Base-by-base conservation (phyloP, 2,329 filamentous ascomycete genomes). In the Arachnopeziza araneosa region DNA sequence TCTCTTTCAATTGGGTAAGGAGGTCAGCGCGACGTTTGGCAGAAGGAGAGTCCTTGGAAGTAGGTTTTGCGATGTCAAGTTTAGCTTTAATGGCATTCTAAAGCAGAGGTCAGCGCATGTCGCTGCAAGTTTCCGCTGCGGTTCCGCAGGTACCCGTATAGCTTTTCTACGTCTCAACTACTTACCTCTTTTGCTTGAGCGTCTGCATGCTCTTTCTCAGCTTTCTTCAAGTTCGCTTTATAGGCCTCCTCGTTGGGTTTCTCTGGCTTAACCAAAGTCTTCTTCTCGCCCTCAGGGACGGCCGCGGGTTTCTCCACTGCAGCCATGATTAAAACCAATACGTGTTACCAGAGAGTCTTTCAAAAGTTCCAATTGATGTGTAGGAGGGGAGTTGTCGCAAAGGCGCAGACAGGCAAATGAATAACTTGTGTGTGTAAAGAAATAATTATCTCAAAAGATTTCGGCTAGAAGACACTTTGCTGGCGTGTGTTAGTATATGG, bases 21-120 rank as follows among this genome's bases (percentile, higher is more conserved):
- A 98, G 86, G 75, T 96, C 91, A 75, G 91, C 84, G 72, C 92
- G 90, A 73, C 87, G 90, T 81, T 96, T 91, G 71, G 86, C 87
- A 63, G 83, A 80, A 17, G 93, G 91, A 36, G 85, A 91, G 72
- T 90, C 90, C 76, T 91, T 86, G 73, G 93, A 91, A 78, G 90
- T 89, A 54, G 91, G 90, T 71, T 87, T 83, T 62, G 90, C 90
- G 66, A 87, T 80, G 60, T 97, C 92, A 73, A 98, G 85, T 80
- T 97, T 96, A 74, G 87, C 84, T 78, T 92, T 93, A 78, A 95
- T 81, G 66, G 88, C 87, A 73, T 90, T 93, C 93, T 98, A 72
- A n/a, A 52, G 22, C 54, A 36, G 30, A 52, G 36, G 48, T 68
- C 51, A 69, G 66, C 65, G 24, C 57, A 21, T 53, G 50, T 56